These are phyloP conservation scores for Candida sanyaensis DNA, from an alignment of 1,139 yeast genomes.

Conservation along the genomic window DNA sequence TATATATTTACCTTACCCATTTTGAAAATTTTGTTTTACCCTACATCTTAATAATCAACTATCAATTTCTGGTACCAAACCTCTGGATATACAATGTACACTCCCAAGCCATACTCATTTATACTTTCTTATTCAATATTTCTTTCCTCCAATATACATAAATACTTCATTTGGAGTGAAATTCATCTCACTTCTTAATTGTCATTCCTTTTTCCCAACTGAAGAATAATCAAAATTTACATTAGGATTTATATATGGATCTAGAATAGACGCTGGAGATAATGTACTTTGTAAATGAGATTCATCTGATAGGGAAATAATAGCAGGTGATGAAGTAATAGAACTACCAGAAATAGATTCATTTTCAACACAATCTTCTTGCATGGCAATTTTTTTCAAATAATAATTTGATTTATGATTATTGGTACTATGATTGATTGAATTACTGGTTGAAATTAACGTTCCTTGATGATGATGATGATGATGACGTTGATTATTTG, in stretches of 20 bases:
- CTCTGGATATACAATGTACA: too few species aligned
- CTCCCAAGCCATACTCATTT: too few species aligned
- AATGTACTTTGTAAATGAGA: neutral
- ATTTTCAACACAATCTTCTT: conserved; percentile 43
- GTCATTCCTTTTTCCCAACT: neutral
- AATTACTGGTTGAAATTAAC: neutral
- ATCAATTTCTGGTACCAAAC: too few species aligned
- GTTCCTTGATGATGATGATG: neutral
- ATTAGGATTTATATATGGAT: neutral
- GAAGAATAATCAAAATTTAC: neutral
- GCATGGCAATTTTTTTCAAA: conserved; percentile 40
- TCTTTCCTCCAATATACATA: too few species aligned
- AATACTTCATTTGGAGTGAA: too few species aligned
- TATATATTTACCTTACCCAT: too few species aligned
- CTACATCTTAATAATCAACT: too few species aligned
- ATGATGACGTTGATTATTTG: too few species aligned
- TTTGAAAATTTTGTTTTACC: too few species aligned
- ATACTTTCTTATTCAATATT: too few species aligned
- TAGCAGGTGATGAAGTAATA: neutral
- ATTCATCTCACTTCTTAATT: neutral
- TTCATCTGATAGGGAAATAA: neutral
- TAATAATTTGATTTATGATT: conserved; percentile 19
- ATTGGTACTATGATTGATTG: neutral
- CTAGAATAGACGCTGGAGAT: neutral
- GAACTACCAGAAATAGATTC: conserved; percentile 7